phyloP scores from a whole-genome alignment of 331 rosid genomes.

The Acacia concinna region DNA sequence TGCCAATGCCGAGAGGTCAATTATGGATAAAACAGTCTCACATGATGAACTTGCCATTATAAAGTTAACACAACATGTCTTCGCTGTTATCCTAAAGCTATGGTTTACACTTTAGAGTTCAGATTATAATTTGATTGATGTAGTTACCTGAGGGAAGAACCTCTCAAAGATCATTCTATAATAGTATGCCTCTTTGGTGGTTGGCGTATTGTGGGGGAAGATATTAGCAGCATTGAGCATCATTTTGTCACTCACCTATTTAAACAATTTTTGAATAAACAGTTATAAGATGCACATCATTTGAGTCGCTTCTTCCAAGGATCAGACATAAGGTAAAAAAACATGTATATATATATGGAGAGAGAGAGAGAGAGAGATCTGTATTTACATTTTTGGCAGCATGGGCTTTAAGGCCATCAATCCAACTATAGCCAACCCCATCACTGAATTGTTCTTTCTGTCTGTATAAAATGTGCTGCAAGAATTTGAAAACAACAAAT shows the following conservation, averaged over 20 bases:
- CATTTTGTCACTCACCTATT: conserved; percentile 81
- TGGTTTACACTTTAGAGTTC: not conserved
- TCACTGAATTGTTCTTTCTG: conserved; percentile 98
- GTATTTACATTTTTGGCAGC: conserved; percentile 74
- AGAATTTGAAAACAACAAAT: conserved; percentile 22
- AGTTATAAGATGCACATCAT: conserved; percentile 6
- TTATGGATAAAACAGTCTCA: not conserved
- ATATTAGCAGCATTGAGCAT: conserved; percentile 78
- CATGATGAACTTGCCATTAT: not conserved
- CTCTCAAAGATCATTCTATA: conserved; percentile 93
- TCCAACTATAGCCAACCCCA: conserved; percentile 98
- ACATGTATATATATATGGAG: too few relatives aligned
- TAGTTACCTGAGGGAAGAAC: conserved; percentile 84
- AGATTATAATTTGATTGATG: not conserved
- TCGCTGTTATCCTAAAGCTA: not conserved
- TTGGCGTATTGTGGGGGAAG: conserved; percentile 88
- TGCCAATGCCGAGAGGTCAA: conserved; percentile 36
- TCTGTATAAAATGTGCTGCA: conserved; percentile 88
- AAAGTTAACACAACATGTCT: not conserved
- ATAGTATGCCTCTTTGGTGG: conserved; percentile 86
- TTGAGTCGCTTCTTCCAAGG: not conserved
- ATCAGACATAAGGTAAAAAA: not conserved
- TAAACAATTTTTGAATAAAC: conserved; percentile 10
- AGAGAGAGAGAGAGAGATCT: too few relatives aligned
- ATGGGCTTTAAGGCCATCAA: conserved; percentile 92